A percentile compares a stretch with the other conserved stretches of the same genome.
phyloP scores from a whole-genome alignment of 2,329 filamentous ascomycete species.

The Salinomyces thailandicus region DNA sequence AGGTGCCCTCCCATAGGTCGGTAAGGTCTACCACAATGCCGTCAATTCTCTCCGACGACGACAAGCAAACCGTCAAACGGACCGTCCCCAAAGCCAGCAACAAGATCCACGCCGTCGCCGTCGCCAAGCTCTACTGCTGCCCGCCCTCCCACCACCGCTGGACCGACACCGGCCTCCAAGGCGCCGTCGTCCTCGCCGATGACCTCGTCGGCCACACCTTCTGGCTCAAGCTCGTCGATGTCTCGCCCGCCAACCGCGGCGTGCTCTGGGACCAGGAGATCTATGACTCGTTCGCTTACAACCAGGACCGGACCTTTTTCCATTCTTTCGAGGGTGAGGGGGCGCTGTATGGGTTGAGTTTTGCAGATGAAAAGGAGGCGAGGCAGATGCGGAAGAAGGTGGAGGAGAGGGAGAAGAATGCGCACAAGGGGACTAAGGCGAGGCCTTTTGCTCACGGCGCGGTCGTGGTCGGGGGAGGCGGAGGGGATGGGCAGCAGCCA shows the following conservation, averaged over 20 bases:
- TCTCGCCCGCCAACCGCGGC: conserved; percentile 73
- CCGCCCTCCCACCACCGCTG: conserved; percentile 78
- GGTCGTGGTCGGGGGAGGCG: conserved; percentile 7
- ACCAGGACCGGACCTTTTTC: conserved; percentile 95
- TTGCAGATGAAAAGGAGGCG: conserved; percentile 94
- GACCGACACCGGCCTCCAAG: conserved; percentile 89
- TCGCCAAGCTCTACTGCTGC: conserved; percentile 86
- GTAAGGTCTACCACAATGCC: conserved; percentile 20
- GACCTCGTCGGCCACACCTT: conserved; percentile 91
- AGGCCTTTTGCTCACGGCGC: conserved; percentile 20
- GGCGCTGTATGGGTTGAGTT: conserved; percentile 80
- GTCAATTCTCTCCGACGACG: conserved; percentile 69
- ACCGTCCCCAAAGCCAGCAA: conserved; percentile 87
- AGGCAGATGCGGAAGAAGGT: conserved; percentile 97
- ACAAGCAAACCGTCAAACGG: conserved; percentile 94
- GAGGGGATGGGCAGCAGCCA: conserved; percentile 5
- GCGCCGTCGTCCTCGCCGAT: conserved; percentile 81
- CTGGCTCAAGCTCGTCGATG: conserved; percentile 95
- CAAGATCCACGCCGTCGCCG: conserved; percentile 94
- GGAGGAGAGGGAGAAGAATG: conserved; percentile 90
- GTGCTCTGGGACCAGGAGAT: conserved; percentile 98
- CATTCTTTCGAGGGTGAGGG: conserved; percentile 94
- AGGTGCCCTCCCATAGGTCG: too few species aligned
- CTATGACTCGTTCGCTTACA: conserved; percentile 89
- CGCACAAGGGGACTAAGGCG: conserved; percentile 66